Evolutionary conservation across 352 stramenopile genomes (phyloP).

Genomic region (Phytophthora quininea): DNA sequence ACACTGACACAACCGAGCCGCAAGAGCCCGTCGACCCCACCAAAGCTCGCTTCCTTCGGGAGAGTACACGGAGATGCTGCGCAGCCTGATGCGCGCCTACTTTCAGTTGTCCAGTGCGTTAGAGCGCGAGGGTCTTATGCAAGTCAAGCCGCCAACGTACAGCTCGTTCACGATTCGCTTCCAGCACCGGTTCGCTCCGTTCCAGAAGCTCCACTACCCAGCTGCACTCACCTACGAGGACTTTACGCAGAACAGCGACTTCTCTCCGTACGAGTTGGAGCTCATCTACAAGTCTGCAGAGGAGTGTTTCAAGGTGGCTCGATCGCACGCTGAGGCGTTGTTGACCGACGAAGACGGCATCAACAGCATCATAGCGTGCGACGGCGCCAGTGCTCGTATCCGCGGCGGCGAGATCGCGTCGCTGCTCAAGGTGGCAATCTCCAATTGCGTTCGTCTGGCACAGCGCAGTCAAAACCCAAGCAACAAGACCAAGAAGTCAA

Average conservation of each 20-base stretch:
- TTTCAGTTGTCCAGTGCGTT: conserved; percentile 81
- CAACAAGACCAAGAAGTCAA: conserved; percentile 40
- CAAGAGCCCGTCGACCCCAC: conserved; percentile 41
- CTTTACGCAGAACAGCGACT: conserved; percentile 80
- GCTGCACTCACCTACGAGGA: conserved; percentile 74
- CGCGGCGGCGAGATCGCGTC: conserved; percentile 56
- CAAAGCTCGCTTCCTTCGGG: conserved; percentile 68
- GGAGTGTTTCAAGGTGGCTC: conserved; percentile 83
- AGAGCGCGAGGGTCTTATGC: conserved; percentile 73
- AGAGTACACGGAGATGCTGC: conserved; percentile 82
- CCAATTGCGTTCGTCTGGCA: conserved; percentile 67
- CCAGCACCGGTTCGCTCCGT: conserved; percentile 77
- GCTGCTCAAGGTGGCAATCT: conserved; percentile 64
- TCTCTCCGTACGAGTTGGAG: conserved; percentile 69
- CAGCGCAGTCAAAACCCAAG: conserved; percentile 48
- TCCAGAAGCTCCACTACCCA: conserved; percentile 77
- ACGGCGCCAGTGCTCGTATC: conserved; percentile 21
- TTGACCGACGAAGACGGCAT: conserved; percentile 44
- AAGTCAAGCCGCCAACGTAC: conserved; percentile 53
- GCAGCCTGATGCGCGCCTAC: conserved; percentile 77
- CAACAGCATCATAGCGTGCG: conserved; percentile 19
- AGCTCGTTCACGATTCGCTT: conserved; percentile 75
- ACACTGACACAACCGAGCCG: not conserved
- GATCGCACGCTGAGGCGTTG: conserved; percentile 55
- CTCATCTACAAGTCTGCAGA: conserved; percentile 87